These are phyloP conservation scores for Salicornia ramosissima DNA, from an alignment of 148 eudicot genomes.

Conservation along the genomic window DNA sequence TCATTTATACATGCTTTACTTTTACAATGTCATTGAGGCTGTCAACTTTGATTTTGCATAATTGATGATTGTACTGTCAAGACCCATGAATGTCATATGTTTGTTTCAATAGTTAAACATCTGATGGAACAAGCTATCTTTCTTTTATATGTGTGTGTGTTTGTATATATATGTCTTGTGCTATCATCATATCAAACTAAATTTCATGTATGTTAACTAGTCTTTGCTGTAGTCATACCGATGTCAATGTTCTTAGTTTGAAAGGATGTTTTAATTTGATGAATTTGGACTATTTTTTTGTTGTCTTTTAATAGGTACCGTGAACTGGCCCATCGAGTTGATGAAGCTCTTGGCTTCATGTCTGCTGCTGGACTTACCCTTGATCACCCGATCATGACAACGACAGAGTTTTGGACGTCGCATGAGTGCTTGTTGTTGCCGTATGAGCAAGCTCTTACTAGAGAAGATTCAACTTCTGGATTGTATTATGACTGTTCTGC, in stretches of 20 bases:
- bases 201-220: no score
- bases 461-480: slow-evolving; percentile 72
- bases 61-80: neutral
- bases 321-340: slow-evolving; percentile 67
- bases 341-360: slow-evolving; percentile 81
- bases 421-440: slow-evolving; percentile 78
- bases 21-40: neutral
- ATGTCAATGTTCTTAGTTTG: no score
- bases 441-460: slow-evolving; percentile 71
- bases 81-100: no score
- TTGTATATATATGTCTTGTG: no score
- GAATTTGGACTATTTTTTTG: neutral
- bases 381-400: slow-evolving; percentile 58
- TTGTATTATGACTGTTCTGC: slow-evolving; percentile 71
- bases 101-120: no score
- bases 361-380: slow-evolving; percentile 64
- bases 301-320: slow-evolving; percentile 43
- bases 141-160: no score
- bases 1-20: neutral
- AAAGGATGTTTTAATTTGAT: no score
- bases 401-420: slow-evolving; percentile 73
- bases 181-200: no score
- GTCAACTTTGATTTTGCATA: neutral
- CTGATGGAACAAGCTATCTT: no score
- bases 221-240: no score